Conservation (phyloP, 2,329 filamentous ascomycete genomes). For the Sclerotinia glacialis region DNA sequence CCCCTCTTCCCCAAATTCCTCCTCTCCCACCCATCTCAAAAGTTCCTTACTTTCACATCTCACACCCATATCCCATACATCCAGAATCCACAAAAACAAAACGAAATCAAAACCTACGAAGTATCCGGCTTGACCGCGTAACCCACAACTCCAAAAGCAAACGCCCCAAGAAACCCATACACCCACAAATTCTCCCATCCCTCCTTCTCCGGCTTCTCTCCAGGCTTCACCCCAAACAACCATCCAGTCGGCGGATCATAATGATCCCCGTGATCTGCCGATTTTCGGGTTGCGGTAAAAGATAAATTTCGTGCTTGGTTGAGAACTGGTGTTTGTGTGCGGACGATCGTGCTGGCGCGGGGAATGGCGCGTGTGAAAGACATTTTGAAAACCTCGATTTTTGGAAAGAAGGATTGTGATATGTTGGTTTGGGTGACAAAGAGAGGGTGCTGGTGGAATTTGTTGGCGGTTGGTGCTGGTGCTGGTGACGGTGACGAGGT, state of each 20-base stretch:
- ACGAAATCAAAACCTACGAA: conserved; percentile 65
- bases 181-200: conserved; percentile 90
- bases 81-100: conserved; percentile 14
- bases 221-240: conserved; percentile 91
- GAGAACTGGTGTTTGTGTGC: conserved; percentile 1
- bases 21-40: not conserved
- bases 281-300: conserved; percentile 4
- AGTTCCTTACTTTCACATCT: conserved; percentile 1
- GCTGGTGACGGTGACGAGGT: not conserved
- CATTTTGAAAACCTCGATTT: not conserved
- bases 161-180: conserved; percentile 78
- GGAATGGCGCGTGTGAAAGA: conserved; percentile 16
- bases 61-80: not conserved
- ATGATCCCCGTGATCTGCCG: conserved; percentile 46
- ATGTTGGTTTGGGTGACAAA: not conserved
- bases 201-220: conserved; percentile 93
- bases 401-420: too few relatives aligned
- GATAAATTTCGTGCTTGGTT: conserved; percentile 8
- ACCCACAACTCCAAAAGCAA: conserved; percentile 70
- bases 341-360: conserved; percentile 7
- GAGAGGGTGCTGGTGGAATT: not conserved
- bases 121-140: conserved; percentile 98
- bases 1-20: conserved; percentile 1
- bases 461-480: not conserved
- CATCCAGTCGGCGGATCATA: conserved; percentile 90